phyloP scores from a whole-genome alignment of 768 basidiomycete genomes.

The Mycena olivaceomarginata region DNA sequence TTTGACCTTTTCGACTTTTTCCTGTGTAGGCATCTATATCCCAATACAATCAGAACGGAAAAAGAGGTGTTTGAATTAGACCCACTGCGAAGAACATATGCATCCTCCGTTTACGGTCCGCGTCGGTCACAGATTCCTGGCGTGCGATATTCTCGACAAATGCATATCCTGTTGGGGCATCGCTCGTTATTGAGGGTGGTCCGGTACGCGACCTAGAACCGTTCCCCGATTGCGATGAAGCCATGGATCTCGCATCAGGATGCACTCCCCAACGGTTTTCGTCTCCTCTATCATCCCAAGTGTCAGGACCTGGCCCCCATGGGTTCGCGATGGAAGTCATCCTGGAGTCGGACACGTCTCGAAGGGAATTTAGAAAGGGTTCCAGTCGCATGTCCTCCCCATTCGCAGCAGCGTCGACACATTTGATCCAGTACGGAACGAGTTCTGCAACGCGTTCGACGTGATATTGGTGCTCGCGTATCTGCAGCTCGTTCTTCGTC shows the following conservation, averaged over 20 bases:
- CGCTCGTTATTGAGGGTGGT: slow-evolving; percentile 17
- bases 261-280: slow-evolving; percentile 27
- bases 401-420: slow-evolving; percentile 23
- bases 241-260: slow-evolving; percentile 12
- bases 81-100: slow-evolving; percentile 71
- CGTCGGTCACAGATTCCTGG: slow-evolving; percentile 44
- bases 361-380: slow-evolving; percentile 36
- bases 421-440: slow-evolving; percentile 69
- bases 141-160: slow-evolving; percentile 38
- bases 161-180: slow-evolving; percentile 19
- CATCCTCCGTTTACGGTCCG: slow-evolving; percentile 65
- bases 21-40: neutral
- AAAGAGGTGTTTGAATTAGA: slow-evolving; percentile 2
- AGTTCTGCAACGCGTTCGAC: slow-evolving; percentile 70
- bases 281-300: slow-evolving; percentile 26
- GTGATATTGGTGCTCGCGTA: slow-evolving; percentile 51
- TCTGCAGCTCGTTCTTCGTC: slow-evolving; percentile 54
- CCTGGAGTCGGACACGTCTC: slow-evolving; percentile 30
- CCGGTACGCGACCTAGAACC: slow-evolving; percentile 20
- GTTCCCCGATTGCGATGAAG: slow-evolving; percentile 19
- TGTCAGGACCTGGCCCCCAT: slow-evolving; percentile 28
- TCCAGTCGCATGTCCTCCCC: slow-evolving; percentile 40
- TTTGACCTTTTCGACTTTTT: neutral
- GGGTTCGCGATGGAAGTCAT: slow-evolving; percentile 5
- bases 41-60: neutral